Evolutionary conservation across 1,139 yeast genomes (phyloP), one percentile per base, ranked within the genome.

Genomic region (Blastobotrys niveus): DNA sequence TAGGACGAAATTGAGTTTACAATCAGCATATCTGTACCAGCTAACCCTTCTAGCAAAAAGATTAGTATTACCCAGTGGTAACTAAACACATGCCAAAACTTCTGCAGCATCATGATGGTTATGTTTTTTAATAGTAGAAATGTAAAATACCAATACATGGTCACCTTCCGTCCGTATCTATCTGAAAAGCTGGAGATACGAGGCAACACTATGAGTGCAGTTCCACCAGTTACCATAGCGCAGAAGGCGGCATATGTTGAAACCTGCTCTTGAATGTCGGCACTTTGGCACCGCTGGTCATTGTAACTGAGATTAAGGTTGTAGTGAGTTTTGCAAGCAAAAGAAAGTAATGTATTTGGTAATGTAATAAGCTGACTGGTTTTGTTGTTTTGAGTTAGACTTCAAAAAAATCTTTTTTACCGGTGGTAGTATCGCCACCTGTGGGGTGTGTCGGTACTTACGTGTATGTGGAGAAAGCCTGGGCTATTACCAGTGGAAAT

Each of bases 11-110:
- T 26, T 6, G 38, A 24, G 10, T 32, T 19, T 25, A 19, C 15
- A 18, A 39, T 15, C 10, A 39, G 32, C 32, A 39, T 17, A 19
- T 39, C 43, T 4, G 43, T 39, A 2, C 43, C 43, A 2, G 38
- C 32, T 2, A 21, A 17, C 9, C 43, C 43, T 8, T 18, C 21
- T 10, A 33, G 9, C 12, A 31, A 10, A 14, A 32, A 39, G 26
- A 38, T 9, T 4, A 39, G 2, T 2, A 24, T 10, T 15, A 33
- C 7, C 3, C 26, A 25, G 8, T 22, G 15, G n/a, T 22, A 39
- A 3, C 38, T 26, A 14, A 39, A 18, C 9, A 12, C 12, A 17
- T 21, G 22, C 31, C 38, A 34, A 19, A 15, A 39, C 12, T 14
- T 3, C 20, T 24, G 18, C n/a, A 26, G 18, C 19, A 33, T 3